phyloP scores from a whole-genome alignment of 257 asterid species.

The Petunia axillaris region DNA sequence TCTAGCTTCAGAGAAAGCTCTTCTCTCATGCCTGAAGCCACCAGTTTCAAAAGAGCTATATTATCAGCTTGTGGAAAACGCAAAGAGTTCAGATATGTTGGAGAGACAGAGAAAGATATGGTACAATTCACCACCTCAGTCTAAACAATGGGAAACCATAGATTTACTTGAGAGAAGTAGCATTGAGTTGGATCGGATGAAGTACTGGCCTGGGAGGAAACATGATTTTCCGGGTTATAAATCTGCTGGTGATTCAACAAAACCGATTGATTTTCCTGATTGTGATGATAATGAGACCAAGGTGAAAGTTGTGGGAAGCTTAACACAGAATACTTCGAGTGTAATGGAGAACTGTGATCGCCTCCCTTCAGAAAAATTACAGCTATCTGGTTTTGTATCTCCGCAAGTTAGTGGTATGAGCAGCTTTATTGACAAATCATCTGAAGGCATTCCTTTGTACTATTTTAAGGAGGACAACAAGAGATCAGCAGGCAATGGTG shows the following conservation, averaged over 20 bases:
- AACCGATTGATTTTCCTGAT: constrained; percentile 42
- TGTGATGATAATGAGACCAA: constrained; percentile 55
- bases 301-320: constrained; percentile 57
- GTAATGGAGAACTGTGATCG: constrained; percentile 60
- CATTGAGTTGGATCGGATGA: constrained; percentile 70
- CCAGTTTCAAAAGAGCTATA: constrained; percentile 82
- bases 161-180: constrained; percentile 76
- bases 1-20: constrained; percentile 81
- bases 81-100: constrained; percentile 93
- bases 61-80: constrained; percentile 75
- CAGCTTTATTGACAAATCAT: constrained; percentile 86
- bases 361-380: constrained; percentile 80
- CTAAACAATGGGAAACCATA: constrained; percentile 68
- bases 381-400: constrained; percentile 88
- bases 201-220: constrained; percentile 65
- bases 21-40: constrained; percentile 81
- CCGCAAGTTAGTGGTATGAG: constrained; percentile 92
- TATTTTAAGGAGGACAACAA: constrained; percentile 82
- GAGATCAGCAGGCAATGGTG: constrained; percentile 48
- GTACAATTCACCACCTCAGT: constrained; percentile 78
- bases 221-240: constrained; percentile 49
- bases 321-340: constrained; percentile 48
- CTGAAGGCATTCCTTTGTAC: constrained; percentile 93
- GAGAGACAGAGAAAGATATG: constrained; percentile 97
- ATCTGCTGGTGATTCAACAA: constrained; percentile 40